These are phyloP conservation scores for Larix sibirica DNA, from an alignment of 83 land plant genomes.

Conservation along the genomic window DNA sequence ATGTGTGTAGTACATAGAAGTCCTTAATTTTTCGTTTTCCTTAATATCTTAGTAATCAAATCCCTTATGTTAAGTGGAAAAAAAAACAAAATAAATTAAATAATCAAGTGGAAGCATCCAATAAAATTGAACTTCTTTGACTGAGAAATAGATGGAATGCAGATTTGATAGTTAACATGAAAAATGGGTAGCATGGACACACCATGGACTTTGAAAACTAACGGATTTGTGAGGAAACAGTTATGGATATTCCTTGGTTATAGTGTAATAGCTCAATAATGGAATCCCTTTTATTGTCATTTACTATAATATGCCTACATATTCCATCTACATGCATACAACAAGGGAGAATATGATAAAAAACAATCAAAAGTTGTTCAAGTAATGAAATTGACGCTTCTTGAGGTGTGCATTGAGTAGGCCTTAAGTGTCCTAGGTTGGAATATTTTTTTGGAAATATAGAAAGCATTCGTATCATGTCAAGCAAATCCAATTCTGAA, in stretches of 20 bases:
- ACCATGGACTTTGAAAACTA: not conserved
- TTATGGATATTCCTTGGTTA: constrained; percentile 34
- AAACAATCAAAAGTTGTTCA: constrained; percentile 31
- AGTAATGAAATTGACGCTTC: constrained; percentile 20
- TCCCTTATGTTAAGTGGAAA: constrained; percentile 30
- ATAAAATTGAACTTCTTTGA: constrained; percentile 14
- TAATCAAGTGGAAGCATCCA: not conserved
- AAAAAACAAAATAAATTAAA: not conserved
- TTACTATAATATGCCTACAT: constrained; percentile 42
- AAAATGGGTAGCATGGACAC: not conserved
- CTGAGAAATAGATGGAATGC: not conserved
- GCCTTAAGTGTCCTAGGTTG: not conserved
- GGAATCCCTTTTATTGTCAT: constrained; percentile 11
- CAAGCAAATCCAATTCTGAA: constrained; percentile 6
- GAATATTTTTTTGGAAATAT: not conserved
- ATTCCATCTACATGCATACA: constrained; percentile 57
- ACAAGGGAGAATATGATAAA: constrained; percentile 23
- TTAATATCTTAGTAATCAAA: constrained; percentile 25
- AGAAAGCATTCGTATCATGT: constrained; percentile 21
- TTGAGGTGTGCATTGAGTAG: constrained; percentile 9
- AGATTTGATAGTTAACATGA: not conserved
- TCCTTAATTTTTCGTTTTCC: constrained; percentile 33
- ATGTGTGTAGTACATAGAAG: constrained; percentile 34
- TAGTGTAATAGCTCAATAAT: constrained; percentile 41
- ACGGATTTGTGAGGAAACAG: constrained; percentile 33